Evolutionary conservation across 768 basidiomycete genomes (phyloP).

Genomic region (Suillus decipiens): DNA sequence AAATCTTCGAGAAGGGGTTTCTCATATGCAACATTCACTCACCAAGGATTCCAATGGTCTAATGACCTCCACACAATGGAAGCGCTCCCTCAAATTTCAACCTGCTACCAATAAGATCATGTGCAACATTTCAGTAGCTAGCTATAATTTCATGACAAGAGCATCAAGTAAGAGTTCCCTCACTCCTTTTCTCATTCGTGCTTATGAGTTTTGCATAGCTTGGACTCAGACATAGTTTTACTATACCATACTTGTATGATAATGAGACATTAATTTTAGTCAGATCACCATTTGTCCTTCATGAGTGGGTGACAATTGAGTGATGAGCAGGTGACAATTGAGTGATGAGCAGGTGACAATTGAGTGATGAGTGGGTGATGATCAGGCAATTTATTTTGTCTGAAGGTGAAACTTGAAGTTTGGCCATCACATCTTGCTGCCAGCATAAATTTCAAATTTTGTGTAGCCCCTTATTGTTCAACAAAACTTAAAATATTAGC

Average conservation of each 20-base stretch:
- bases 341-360: neutral
- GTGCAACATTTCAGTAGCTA: too few species aligned
- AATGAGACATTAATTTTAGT: too few species aligned
- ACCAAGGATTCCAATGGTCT: neutral
- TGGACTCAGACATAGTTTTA: too few species aligned
- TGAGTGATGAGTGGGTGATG: neutral
- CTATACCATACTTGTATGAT: too few species aligned
- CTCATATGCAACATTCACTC: neutral
- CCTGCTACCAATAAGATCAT: too few species aligned
- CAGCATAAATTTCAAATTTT: neutral
- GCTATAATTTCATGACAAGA: too few species aligned
- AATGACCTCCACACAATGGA: neutral
- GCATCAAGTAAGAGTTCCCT: too few species aligned
- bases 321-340: neutral
- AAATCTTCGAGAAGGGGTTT: neutral
- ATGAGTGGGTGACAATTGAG: neutral
- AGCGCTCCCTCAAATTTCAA: neutral
- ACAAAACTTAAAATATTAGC: neutral
- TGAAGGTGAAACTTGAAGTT: neutral
- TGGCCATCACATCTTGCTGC: neutral
- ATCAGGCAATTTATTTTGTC: neutral
- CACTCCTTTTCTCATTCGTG: too few species aligned
- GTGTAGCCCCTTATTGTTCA: neutral
- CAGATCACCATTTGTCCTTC: too few species aligned
- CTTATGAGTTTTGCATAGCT: too few species aligned